Percentiles rank a stretch among this genome's conserved stretches.
phyloP scores from a whole-genome alignment of 805 yeast genomes.

The Aciculoconidium aculeatum region DNA sequence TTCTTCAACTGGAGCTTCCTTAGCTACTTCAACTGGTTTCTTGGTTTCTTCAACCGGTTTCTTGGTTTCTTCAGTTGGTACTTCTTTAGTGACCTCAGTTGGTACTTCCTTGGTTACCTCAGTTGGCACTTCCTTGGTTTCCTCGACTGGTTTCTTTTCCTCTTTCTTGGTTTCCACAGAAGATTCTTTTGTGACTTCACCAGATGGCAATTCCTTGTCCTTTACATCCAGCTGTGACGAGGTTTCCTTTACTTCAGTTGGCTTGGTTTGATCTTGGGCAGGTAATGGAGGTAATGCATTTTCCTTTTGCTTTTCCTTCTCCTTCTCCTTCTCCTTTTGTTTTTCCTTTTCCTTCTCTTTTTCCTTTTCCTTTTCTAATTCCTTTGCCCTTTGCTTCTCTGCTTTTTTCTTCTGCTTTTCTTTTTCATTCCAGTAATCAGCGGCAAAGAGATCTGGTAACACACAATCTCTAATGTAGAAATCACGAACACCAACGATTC shows the following conservation, averaged over 20 bases:
- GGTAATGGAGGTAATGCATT: no score
- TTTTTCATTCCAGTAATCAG: constrained; percentile 31
- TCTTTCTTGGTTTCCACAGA: constrained; percentile 1
- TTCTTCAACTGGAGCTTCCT: constrained; percentile 1
- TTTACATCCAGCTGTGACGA: constrained; percentile 1
- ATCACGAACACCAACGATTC: constrained; percentile 90
- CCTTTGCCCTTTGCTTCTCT: constrained; percentile 3
- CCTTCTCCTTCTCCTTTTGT: constrained; percentile 4
- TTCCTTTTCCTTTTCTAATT: constrained; percentile 4
- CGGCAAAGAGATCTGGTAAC: constrained; percentile 38
- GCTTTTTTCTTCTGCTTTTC: constrained; percentile 1
- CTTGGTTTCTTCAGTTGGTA: not conserved
- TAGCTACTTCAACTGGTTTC: not conserved
- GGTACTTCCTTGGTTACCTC: not conserved
- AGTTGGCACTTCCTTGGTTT: not conserved
- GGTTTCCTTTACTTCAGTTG: no score
- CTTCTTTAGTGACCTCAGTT: not conserved
- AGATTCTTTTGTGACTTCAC: constrained; percentile 1
- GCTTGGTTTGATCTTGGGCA: no score
- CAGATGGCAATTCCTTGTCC: not conserved
- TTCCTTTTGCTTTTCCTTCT: constrained; percentile 1
- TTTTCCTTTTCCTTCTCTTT: constrained; percentile 1
- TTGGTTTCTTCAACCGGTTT: constrained; percentile 1
- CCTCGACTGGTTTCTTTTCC: not conserved
- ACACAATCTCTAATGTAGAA: constrained; percentile 60